Base-by-base conservation (phyloP, 2,329 filamentous ascomycete species). In the Aspergillus hiratsukae region DNA sequence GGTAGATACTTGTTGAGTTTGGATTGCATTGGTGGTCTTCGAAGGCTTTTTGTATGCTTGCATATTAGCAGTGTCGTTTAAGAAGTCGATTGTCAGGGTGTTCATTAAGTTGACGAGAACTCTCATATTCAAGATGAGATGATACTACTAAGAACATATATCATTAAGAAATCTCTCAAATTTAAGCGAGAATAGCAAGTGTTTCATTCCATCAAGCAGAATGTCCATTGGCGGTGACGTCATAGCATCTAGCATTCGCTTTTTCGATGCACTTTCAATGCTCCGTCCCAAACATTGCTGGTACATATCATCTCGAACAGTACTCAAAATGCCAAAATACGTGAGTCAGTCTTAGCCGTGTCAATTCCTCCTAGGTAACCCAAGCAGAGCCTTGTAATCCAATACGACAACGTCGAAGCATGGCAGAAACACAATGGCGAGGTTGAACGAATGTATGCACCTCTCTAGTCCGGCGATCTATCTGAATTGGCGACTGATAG, bases 261-360 rank as follows among this genome's bases (percentile, higher is more conserved):
- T n/a, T n/a, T 17, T 37, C 29, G 11, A 11, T 31, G n/a, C 14
- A 37, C 14, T 8, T 37, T 7, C 14, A 37, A 37, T 14, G 14
- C 6, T 37, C 14, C 6, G 6, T 37, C 5, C 31, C 14, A 37
- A 17, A 17, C 31, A 35, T 35, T 35, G 31, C 4, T 35, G 5
- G 31, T 35, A 7, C 11, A 37, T 3, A 35, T 37, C 6, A 37
- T 17, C 31, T 37, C 17, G 31, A 17, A 37, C 23, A 57, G 60
- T 3, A 14, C 37, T 11, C 57, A 61, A 40, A 55, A 67, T n/a
- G 67, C 59, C 14, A 56, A 67, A 58, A 53, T 61, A 54, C 46
- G 59, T 61, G 21, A 48, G 59, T 46, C 10, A 4, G 6, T 14
- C 4, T 3, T 6, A 3, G 37, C 14, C 9, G 8, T 37, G 45